A percentile compares a stretch with the other conserved stretches of the same genome.
phyloP scores from a whole-genome alignment of 495 filamentous ascomycete genomes.

The Peziza echinospora region DNA sequence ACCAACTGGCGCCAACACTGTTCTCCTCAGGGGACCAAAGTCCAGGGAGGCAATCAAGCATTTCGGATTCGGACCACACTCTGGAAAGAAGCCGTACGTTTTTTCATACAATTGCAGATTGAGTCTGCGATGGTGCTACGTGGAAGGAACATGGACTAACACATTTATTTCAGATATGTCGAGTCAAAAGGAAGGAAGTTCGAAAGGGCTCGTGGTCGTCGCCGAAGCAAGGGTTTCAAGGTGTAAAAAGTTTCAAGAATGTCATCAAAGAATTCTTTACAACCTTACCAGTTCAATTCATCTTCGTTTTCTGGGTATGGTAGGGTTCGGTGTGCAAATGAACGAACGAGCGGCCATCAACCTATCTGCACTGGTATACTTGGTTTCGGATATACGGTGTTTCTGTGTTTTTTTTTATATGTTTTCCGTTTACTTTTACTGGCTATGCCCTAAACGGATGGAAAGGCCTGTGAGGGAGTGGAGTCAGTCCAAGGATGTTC shows the following conservation, averaged over 20 bases:
- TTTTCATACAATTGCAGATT: not conserved
- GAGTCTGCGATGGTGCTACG: not conserved
- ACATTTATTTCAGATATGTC: slow-evolving; percentile 46
- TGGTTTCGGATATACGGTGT: not conserved
- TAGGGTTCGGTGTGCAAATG: not conserved
- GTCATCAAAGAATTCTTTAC: not conserved
- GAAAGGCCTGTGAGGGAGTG: not conserved
- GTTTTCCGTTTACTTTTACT: not conserved
- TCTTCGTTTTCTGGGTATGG: too few species aligned
- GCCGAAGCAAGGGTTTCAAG: slow-evolving; percentile 95
- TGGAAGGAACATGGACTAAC: slow-evolving; percentile 17
- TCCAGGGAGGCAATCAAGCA: slow-evolving; percentile 92
- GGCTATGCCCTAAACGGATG: not conserved
- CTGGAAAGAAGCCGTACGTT: slow-evolving; percentile 57
- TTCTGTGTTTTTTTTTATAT: not conserved
- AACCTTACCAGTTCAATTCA: too few species aligned
- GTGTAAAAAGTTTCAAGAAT: slow-evolving; percentile 36
- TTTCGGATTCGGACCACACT: slow-evolving; percentile 94
- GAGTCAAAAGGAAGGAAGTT: slow-evolving; percentile 98
- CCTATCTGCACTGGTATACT: not conserved
- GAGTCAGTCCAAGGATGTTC: not conserved
- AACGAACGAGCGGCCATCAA: not conserved
- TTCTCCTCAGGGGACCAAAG: slow-evolving; percentile 90
- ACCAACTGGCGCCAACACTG: slow-evolving; percentile 83
- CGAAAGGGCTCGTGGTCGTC: slow-evolving; percentile 91